Conservation (phyloP, 192 early-diverging fungal genomes). For the Podila verticillata region DNA sequence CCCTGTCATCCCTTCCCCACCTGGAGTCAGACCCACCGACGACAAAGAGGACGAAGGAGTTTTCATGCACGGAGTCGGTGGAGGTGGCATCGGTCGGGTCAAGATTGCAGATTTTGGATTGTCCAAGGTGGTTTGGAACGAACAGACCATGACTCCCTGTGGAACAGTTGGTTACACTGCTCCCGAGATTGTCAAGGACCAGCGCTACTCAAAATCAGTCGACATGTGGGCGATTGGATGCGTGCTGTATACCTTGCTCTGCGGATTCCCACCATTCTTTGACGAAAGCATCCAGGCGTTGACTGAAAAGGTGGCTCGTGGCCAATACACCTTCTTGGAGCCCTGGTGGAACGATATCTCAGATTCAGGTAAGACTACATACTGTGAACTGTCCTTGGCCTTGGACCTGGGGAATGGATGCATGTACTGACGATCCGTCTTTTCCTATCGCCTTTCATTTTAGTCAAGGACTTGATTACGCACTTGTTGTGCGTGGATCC, state of each 20-base stretch:
- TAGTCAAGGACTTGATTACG: conserved; percentile 76
- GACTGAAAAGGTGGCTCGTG: conserved; percentile 84
- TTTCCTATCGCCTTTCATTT: not conserved
- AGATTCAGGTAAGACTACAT: conserved; percentile 41
- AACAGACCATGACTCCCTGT: conserved; percentile 85
- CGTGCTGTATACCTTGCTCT: conserved; percentile 81
- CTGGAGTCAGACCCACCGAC: conserved; percentile 50
- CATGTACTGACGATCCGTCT: not conserved
- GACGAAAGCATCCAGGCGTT: conserved; percentile 78
- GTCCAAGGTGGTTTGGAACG: conserved; percentile 84
- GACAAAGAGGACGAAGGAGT: conserved; percentile 76
- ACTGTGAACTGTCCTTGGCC: not conserved
- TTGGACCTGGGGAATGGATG: not conserved
- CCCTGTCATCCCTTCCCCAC: conserved; percentile 59
- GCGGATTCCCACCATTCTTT: conserved; percentile 83
- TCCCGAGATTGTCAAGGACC: conserved; percentile 85
- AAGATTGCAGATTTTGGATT: conserved; percentile 91
- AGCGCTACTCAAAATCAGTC: conserved; percentile 79
- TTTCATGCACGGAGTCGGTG: conserved; percentile 75
- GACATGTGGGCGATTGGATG: conserved; percentile 89
- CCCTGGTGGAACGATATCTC: conserved; percentile 94
- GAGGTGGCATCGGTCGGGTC: conserved; percentile 80
- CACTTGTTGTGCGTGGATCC: conserved; percentile 75
- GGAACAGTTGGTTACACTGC: conserved; percentile 93
- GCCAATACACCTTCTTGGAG: conserved; percentile 82